phyloP scores from a whole-genome alignment of 495 filamentous ascomycete genomes.

The Penicillium taxi region DNA sequence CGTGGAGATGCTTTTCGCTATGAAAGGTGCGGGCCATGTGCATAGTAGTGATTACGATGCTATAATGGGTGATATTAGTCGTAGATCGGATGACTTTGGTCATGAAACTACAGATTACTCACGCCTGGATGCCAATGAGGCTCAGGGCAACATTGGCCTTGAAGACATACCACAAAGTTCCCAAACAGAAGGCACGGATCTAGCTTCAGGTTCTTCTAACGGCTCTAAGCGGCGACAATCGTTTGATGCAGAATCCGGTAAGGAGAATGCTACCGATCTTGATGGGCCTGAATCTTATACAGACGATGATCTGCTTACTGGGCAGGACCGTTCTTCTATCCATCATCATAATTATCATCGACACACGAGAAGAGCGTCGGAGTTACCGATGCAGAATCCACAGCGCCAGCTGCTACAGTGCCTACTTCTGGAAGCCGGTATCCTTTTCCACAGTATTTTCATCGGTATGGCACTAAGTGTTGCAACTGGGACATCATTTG shows the following conservation, averaged over 20 bases:
- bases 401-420: conserved; percentile 67
- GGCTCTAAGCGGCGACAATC: conserved; percentile 5
- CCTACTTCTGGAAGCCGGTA: conserved; percentile 73
- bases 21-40: conserved; percentile 44
- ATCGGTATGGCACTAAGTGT: conserved; percentile 88
- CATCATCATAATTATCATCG: conserved; percentile 10
- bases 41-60: conserved; percentile 42
- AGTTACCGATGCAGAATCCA: conserved; percentile 29
- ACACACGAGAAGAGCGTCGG: conserved; percentile 11
- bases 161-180: conserved; percentile 14
- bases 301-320: conserved; percentile 17
- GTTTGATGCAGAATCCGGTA: conserved; percentile 3
- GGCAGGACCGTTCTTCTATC: conserved; percentile 3
- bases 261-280: conserved; percentile 20
- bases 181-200: conserved; percentile 3
- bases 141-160: conserved; percentile 18
- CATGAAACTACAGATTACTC: conserved; percentile 15
- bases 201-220: conserved; percentile 9
- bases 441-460: conserved; percentile 81
- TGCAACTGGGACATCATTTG: conserved; percentile 66
- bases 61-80: conserved; percentile 28
- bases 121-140: conserved; percentile 14
- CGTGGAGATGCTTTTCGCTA: conserved; percentile 69
- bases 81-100: conserved; percentile 15
- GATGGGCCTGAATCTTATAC: conserved; percentile 24